These are phyloP conservation scores for Articulospora tetracladia DNA, from an alignment of 495 filamentous ascomycete species.

Conservation along the genomic window DNA sequence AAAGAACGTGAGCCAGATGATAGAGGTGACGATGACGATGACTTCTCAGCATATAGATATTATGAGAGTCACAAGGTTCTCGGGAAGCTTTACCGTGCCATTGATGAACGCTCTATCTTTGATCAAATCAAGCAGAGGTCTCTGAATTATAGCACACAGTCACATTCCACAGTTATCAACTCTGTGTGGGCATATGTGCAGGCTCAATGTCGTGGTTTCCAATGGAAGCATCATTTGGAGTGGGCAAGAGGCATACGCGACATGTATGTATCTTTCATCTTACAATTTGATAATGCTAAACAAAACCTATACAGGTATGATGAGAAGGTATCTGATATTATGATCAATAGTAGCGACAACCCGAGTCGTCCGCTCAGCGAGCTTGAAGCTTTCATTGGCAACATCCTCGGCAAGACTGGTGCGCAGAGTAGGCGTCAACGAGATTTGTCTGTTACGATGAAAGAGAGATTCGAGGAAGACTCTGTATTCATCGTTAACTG, in stretches of 20 bases:
- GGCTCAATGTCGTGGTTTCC: slow-evolving; percentile 14
- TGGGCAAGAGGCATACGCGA: slow-evolving; percentile 48
- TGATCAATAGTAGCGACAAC: slow-evolving; percentile 54
- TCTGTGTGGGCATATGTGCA: slow-evolving; percentile 42
- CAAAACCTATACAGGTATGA: slow-evolving; percentile 57
- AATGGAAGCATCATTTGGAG: slow-evolving; percentile 28
- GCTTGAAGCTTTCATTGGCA: slow-evolving; percentile 72
- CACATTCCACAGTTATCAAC: slow-evolving; percentile 35
- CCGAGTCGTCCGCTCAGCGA: slow-evolving; percentile 57
- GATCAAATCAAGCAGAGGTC: slow-evolving; percentile 41
- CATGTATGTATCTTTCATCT: slow-evolving; percentile 50
- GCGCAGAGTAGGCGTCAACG: slow-evolving; percentile 56
- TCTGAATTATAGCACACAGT: slow-evolving; percentile 10
- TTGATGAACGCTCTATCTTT: slow-evolving; percentile 71
- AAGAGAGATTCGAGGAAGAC: slow-evolving; percentile 50
- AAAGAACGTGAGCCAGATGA: slow-evolving; percentile 29
- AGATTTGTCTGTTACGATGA: slow-evolving; percentile 56
- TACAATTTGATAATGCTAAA: no score
- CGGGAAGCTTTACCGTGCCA: slow-evolving; percentile 66
- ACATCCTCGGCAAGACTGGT: slow-evolving; percentile 62
- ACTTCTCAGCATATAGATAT: slow-evolving; percentile 43
- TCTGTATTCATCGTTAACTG: slow-evolving; percentile 17
- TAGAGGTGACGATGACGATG: slow-evolving; percentile 52
- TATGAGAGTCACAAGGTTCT: slow-evolving; percentile 68
- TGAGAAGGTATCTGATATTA: slow-evolving; percentile 50